Evolutionary conservation across 2,329 filamentous ascomycete species (phyloP).

Genomic region (Ceratocystis diversiconidia): DNA sequence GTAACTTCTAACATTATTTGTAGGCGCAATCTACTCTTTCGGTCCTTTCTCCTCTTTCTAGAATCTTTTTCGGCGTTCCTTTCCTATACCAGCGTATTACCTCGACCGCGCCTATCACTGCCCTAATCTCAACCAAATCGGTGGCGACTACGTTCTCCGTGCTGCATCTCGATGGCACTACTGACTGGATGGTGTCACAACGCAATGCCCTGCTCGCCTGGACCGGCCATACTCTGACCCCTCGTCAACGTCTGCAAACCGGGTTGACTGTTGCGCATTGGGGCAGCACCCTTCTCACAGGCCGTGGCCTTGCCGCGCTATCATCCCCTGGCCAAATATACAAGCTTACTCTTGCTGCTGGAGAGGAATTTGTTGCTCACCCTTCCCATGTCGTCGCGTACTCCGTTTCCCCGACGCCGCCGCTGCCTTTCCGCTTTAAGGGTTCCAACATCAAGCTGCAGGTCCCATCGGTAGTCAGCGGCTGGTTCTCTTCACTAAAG

Average conservation of each 20-base stretch:
- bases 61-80: slow-evolving; percentile 70
- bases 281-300: slow-evolving; percentile 81
- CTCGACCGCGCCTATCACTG: slow-evolving; percentile 75
- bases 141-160: slow-evolving; percentile 75
- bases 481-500: slow-evolving; percentile 51
- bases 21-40: slow-evolving; percentile 82
- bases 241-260: slow-evolving; percentile 61
- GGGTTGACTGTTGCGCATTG: slow-evolving; percentile 70
- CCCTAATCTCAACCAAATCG: slow-evolving; percentile 76
- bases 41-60: slow-evolving; percentile 67
- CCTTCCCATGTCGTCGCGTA: slow-evolving; percentile 89
- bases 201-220: slow-evolving; percentile 82
- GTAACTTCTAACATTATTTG: neutral
- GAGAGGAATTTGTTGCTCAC: slow-evolving; percentile 83
- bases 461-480: slow-evolving; percentile 51
- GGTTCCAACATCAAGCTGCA: slow-evolving; percentile 60
- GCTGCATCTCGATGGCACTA: slow-evolving; percentile 78
- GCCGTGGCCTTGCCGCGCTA: slow-evolving; percentile 72
- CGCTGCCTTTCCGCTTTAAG: slow-evolving; percentile 76
- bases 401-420: slow-evolving; percentile 56
- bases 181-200: slow-evolving; percentile 90
- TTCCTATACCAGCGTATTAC: slow-evolving; percentile 90
- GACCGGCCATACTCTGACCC: slow-evolving; percentile 75
- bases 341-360: slow-evolving; percentile 62
- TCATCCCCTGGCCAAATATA: slow-evolving; percentile 82